Conservation (phyloP, 768 basidiomycete species). For the Termitomyces eurrhizus region DNA sequence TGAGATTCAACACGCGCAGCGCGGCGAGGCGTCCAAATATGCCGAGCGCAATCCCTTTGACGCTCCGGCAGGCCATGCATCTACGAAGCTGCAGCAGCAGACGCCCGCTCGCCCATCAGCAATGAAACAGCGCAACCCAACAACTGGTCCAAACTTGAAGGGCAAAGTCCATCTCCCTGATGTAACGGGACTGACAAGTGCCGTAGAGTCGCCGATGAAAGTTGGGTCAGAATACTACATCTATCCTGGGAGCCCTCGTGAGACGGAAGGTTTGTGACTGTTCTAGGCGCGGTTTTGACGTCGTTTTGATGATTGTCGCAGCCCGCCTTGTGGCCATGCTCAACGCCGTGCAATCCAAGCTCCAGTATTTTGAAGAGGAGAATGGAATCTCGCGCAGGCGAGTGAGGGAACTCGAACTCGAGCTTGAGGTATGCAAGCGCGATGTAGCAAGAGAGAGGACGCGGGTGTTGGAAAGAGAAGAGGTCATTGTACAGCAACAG, state of each 20-base stretch:
- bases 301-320: conserved; percentile 20
- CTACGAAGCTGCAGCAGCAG: conserved; percentile 23
- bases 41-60: conserved; percentile 35
- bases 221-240: conserved; percentile 45
- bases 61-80: conserved; percentile 17
- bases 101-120: conserved; percentile 13
- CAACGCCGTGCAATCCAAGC: conserved; percentile 58
- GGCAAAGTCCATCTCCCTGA: conserved; percentile 66
- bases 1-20: conserved; percentile 39
- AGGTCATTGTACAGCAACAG: conserved; percentile 35
- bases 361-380: conserved; percentile 74
- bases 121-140: conserved; percentile 17
- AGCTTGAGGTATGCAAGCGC: conserved; percentile 80
- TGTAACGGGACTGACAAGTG: conserved; percentile 79
- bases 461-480: conserved; percentile 54
- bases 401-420: conserved; percentile 83
- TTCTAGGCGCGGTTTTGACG: background rate
- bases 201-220: conserved; percentile 70
- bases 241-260: conserved; percentile 46
- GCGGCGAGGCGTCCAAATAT: conserved; percentile 10
- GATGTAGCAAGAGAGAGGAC: conserved; percentile 72
- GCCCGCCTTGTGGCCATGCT: conserved; percentile 62
- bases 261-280: conserved; percentile 57
- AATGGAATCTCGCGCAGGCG: conserved; percentile 78
- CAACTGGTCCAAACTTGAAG: conserved; percentile 17